A percentile compares a stretch with the other conserved stretches of the same genome.
Evolutionary conservation across 2,329 filamentous ascomycete species (phyloP).

Genomic region (Colletotrichum limetticola): DNA sequence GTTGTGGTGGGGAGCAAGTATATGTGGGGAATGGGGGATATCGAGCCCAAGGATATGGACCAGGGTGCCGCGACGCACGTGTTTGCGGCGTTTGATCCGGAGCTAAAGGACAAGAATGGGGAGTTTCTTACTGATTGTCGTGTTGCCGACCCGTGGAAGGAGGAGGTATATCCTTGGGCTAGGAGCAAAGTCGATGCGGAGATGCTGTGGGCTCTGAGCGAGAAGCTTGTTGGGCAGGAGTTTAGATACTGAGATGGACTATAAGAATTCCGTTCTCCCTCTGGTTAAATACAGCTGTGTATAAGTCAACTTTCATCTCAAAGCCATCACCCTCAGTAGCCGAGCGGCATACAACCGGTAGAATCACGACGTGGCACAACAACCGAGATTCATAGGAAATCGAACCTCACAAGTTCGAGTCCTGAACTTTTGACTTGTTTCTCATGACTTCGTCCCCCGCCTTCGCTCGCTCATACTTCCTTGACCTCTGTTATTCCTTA

Average conservation of each 20-base stretch:
- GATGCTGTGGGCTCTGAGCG: constrained; percentile 32
- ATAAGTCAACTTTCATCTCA: background rate
- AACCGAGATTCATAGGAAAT: background rate
- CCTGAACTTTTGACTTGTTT: background rate
- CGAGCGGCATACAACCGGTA: background rate
- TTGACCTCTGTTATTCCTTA: no score
- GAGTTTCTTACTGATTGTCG: constrained; percentile 19
- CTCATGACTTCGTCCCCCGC: no score
- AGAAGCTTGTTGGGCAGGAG: constrained; percentile 33
- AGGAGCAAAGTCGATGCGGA: constrained; percentile 24
- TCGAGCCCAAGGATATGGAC: constrained; percentile 20
- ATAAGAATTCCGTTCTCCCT: background rate
- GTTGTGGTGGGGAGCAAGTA: constrained; percentile 17
- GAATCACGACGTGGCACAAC: background rate
- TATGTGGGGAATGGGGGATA: constrained; percentile 7
- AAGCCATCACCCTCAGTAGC: background rate
- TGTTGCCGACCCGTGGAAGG: constrained; percentile 27
- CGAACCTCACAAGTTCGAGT: background rate
- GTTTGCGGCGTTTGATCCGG: constrained; percentile 26
- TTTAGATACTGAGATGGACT: constrained; percentile 15
- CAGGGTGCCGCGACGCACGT: constrained; percentile 28
- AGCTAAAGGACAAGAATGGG: constrained; percentile 21
- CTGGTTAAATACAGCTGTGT: background rate
- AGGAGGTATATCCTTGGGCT: constrained; percentile 30
- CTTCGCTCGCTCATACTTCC: no score